phyloP scores from a whole-genome alignment of 169 alveolate species.

The Plasmodium vivax region DNA sequence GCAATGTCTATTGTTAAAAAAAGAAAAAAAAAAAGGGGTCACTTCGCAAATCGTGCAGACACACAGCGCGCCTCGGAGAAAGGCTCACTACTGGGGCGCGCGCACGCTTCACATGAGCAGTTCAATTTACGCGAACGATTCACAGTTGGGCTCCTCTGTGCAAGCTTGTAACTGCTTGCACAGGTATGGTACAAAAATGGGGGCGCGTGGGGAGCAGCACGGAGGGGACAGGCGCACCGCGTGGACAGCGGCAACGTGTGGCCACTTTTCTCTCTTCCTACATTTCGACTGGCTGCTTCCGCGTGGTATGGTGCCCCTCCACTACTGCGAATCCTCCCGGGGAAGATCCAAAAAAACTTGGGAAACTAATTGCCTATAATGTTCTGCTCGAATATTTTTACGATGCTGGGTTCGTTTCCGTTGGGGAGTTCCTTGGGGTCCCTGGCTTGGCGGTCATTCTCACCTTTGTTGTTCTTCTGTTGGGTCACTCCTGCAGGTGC shows the following conservation, averaged over 20 bases:
- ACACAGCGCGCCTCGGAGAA: neutral
- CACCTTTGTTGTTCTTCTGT: neutral
- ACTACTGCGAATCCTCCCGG: neutral
- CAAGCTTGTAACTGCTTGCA: neutral
- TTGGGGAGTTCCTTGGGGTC: neutral
- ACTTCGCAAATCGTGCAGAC: neutral
- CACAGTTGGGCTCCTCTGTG: neutral
- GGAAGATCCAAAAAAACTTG: neutral
- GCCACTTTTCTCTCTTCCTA: neutral
- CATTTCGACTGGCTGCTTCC: neutral
- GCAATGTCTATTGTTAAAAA: neutral
- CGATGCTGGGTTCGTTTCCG: neutral
- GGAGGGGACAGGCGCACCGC: neutral
- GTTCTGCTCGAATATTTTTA: neutral
- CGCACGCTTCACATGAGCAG: neutral
- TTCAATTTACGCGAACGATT: no score
- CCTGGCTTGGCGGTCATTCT: neutral
- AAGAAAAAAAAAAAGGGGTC: neutral
- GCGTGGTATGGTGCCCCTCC: neutral
- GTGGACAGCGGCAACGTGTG: no score
- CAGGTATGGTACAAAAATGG: neutral
- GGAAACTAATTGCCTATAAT: neutral
- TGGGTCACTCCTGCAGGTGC: neutral
- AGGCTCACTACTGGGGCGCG: neutral
- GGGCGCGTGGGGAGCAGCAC: neutral